Base-by-base conservation (phyloP, 2,329 filamentous ascomycete species). In the Mycosphaerella arachidis region DNA sequence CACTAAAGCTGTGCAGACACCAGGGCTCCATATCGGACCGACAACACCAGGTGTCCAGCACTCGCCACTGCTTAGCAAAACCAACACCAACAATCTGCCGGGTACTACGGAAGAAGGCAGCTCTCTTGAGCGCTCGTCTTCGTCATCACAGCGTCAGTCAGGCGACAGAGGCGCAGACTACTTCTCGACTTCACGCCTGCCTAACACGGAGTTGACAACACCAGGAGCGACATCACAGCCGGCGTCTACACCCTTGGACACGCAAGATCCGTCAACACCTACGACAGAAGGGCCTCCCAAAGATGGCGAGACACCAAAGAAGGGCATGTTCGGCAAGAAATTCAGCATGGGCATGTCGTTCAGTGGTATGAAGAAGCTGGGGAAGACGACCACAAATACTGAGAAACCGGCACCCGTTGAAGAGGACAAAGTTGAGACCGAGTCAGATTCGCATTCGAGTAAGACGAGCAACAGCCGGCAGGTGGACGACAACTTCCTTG, bases 281-380 rank as follows among this genome's bases (percentile, higher is more conserved):
- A 72, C 74, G 70, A 56, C 71, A 6, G 88, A 73, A 78, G 86
- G 70, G 60, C 84, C 85, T 81, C 57, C 79, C 12, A 89, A 90
- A 64, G 71, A 73, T 24, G 63, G 40, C n/a, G 45, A 45, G 9
- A 72, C 71, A 4, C 67, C 71, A 3, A 72, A 71, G 52, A 83
- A 83, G 62, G 76, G 76, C 54, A 79, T 91, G 6, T 95, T 96
- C 72, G 86, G 89, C 48, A 94, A 92, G 77, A 91, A 91, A 68
- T 92, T 96, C 74, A 86, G 89, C 52, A 88, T 90, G 84, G 83
- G 81, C 62, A 72, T 70, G 66, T 86, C 87, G 0, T 92, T 93
- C 70, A 67, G 67, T 37, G 87, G 88, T 66, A 88, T 87, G 69
- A 97, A 95, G 79, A 96, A 96, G 75, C 81, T 93, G 13, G 86